Percentiles rank a stretch among this genome's conserved stretches.
Conservation (phyloP, 1,284 basidiomycete genomes). For the Hypsizygus ulmarius region DNA sequence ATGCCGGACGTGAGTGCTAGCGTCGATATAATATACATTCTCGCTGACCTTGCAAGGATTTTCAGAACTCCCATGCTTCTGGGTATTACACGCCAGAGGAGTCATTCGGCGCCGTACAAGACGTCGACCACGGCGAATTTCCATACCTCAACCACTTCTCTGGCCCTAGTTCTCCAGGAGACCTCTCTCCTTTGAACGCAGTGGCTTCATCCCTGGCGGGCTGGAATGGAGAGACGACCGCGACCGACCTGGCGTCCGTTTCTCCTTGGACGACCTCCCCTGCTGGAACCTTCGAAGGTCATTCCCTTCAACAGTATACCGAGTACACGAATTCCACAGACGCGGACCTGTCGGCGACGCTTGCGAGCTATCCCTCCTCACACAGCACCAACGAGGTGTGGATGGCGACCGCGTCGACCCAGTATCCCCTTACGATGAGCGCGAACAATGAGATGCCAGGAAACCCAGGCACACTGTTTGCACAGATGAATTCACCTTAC, state of each 20-base stretch:
- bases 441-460: neutral
- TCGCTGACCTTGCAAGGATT: neutral
- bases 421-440: slow-evolving; percentile 4
- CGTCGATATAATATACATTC: neutral
- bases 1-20: slow-evolving; percentile 13
- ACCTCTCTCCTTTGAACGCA: neutral
- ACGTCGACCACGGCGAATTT: neutral
- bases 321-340: neutral
- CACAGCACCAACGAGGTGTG: neutral
- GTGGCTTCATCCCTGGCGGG: neutral
- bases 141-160: slow-evolving; percentile 2
- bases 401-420: neutral
- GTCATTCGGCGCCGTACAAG: slow-evolving; percentile 5
- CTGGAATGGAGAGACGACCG: neutral
- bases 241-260: neutral
- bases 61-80: neutral
- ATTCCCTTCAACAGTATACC: neutral
- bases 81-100: slow-evolving; percentile 7
- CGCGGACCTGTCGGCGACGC: neutral
- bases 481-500: neutral
- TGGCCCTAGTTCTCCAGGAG: neutral
- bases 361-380: neutral
- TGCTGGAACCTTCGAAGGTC: neutral
- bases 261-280: slow-evolving; percentile 8
- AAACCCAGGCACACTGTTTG: slow-evolving; percentile 3